Conservation (phyloP, 2,329 filamentous ascomycete species). For the Verticillium albo-atrum region DNA sequence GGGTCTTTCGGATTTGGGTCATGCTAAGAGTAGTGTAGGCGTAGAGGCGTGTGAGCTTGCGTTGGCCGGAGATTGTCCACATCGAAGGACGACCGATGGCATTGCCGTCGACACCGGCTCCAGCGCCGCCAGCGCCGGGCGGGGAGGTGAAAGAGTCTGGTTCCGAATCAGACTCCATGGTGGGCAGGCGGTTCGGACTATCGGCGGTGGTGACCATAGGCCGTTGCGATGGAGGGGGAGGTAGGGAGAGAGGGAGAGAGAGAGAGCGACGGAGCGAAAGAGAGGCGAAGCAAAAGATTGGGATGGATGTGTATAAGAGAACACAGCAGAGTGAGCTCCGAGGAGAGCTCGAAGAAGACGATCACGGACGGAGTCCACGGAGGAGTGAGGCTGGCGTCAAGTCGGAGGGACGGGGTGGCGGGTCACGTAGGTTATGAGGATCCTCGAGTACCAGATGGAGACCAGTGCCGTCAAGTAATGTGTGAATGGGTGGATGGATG, state of each 20-base stretch:
- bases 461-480: neutral
- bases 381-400: neutral
- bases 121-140: neutral
- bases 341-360: neutral
- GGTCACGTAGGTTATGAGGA: neutral
- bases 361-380: neutral
- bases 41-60: constrained; percentile 52
- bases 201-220: neutral
- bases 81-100: constrained; percentile 47
- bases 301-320: neutral
- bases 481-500: neutral
- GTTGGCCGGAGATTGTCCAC: constrained; percentile 48
- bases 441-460: neutral
- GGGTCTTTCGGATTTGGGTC: constrained; percentile 4
- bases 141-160: neutral
- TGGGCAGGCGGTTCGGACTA: neutral
- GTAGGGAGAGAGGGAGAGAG: constrained; percentile 11
- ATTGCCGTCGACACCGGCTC: neutral
- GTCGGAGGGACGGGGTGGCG: neutral
- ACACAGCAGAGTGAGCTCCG: neutral
- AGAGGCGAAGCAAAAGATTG: neutral
- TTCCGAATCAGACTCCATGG: neutral
- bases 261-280: constrained; percentile 9
- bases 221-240: neutral
- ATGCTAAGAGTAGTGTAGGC: constrained; percentile 51